Base-by-base conservation (phyloP, 108 stramenopile genomes). In the Pseudonitzschia delicatissima region DNA sequence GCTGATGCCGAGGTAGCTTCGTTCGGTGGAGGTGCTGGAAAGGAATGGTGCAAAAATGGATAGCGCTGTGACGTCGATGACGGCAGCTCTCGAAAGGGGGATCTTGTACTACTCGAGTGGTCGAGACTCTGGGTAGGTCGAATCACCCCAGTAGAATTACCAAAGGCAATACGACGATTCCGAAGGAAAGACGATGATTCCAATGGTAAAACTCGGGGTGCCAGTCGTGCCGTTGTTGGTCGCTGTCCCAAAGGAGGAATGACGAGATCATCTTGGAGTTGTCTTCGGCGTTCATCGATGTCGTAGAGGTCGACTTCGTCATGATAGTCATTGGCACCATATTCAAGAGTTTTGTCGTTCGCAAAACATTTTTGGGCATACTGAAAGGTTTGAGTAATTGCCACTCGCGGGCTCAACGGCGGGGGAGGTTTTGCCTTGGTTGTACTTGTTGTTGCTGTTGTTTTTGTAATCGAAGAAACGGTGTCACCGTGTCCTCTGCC, bases 281-380 rank as follows among this genome's bases (percentile, higher is more conserved):
- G 11, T 27, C 37, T n/a, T 5, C 37, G 18, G 23, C 36, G 36
- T 6, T 27, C 23, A 18, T 61, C 59, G 37, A 35, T 18, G 11
- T 42, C 11, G 25, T 20, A 12, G 3, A 61, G 6, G 25, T 64
- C 55, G n/a, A 35, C 64, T 31, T 62, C 23, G 25, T 25, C 23
- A 17, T 32, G 45, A 28, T 61, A 55, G 5, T 65, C 64, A 18
- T 44, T 28, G 31, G 50, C 47, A 4, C 40, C 18, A 32, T 65
- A 65, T 29, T 68, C 68, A 35, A 55, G 52, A 15, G 74, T 74
- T 8, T 37, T 67, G 68, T 76, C 74, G 33, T 42, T 64, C 34
- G 74, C 64, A 37, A 76, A 69, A 39, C 74, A 76, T 50, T 76
- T 76, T 58, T 69, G 74, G 23, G 74, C 74, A 11, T 68, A 57